Percentiles rank a stretch among this genome's conserved stretches.
phyloP scores from a whole-genome alignment of 441 rosid genomes.

The Raphanus hybrid region DNA sequence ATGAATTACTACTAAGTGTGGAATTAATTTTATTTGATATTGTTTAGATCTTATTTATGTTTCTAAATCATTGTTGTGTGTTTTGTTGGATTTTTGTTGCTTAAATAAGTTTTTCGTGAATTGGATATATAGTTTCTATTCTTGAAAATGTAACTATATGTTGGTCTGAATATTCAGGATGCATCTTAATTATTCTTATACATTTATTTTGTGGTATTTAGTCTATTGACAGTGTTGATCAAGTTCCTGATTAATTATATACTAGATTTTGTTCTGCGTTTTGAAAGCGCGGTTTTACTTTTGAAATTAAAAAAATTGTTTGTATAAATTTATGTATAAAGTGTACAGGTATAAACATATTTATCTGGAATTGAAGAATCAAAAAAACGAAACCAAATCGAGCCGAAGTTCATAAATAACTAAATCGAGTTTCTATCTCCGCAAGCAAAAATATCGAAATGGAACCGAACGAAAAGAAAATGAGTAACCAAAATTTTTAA shows the following conservation, averaged over 20 bases:
- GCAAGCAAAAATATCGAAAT: too few species aligned
- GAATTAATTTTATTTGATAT: slow-evolving; percentile 6
- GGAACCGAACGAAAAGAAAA: too few species aligned
- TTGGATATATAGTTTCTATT: slow-evolving; percentile 21
- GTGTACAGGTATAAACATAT: too few species aligned
- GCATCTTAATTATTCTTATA: not conserved
- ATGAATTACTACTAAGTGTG: not conserved
- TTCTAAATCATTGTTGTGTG: not conserved
- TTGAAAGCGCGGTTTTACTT: too few species aligned
- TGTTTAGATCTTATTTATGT: not conserved
- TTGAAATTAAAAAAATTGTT: too few species aligned
- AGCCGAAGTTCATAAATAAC: too few species aligned
- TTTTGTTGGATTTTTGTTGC: slow-evolving; percentile 16
- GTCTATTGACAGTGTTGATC: slow-evolving; percentile 11
- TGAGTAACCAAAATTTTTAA: too few species aligned
- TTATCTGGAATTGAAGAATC: too few species aligned
- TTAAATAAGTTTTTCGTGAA: slow-evolving; percentile 34
- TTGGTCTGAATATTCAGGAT: slow-evolving; percentile 12
- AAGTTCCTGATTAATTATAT: not conserved
- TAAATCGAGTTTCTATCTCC: too few species aligned
- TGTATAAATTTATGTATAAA: too few species aligned
- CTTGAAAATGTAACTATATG: not conserved
- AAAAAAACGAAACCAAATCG: too few species aligned
- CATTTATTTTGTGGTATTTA: slow-evolving; percentile 5
- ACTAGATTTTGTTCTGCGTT: too few species aligned